These are phyloP conservation scores for Exophiala calicioides DNA, from an alignment of 2,329 filamentous ascomycete genomes.

Conservation along the genomic window DNA sequence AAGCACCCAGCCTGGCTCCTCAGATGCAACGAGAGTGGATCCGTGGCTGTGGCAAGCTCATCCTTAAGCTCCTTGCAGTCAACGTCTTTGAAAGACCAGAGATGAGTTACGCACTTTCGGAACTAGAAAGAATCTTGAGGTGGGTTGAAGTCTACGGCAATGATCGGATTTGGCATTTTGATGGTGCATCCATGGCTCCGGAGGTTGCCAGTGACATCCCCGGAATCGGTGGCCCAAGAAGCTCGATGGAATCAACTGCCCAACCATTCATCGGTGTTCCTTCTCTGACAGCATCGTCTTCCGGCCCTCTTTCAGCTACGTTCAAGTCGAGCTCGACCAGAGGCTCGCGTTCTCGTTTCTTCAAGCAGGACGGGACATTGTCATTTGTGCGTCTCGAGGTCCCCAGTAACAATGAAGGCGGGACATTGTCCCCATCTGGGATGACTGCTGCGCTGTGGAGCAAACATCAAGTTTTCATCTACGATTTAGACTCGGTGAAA, in stretches of 20 bases:
- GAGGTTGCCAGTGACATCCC: not conserved
- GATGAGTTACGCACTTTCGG: not conserved
- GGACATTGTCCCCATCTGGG: not conserved
- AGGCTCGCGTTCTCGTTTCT: not conserved
- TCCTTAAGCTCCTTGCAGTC: slow-evolving; percentile 1
- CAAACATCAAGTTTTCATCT: not conserved
- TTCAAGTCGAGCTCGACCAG: not conserved
- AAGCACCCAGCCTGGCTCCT: not conserved
- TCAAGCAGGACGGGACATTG: not conserved
- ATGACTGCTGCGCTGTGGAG: not conserved
- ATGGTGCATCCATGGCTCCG: not conserved
- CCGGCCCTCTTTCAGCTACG: not conserved
- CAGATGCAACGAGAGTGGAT: not conserved
- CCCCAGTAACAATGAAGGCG: not conserved
- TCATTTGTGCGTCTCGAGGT: not conserved
- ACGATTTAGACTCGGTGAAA: not conserved
- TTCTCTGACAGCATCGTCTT: not conserved
- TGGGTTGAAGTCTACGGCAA: not conserved
- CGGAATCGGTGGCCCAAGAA: not conserved
- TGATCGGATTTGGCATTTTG: slow-evolving; percentile 1
- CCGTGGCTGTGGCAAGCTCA: not conserved
- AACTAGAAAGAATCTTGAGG: not conserved
- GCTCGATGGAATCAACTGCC: not conserved
- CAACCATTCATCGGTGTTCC: not conserved
- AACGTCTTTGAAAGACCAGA: slow-evolving; percentile 3